Base-by-base conservation (phyloP, 1,284 basidiomycete species). In the Papiliotrema laurentii region DNA sequence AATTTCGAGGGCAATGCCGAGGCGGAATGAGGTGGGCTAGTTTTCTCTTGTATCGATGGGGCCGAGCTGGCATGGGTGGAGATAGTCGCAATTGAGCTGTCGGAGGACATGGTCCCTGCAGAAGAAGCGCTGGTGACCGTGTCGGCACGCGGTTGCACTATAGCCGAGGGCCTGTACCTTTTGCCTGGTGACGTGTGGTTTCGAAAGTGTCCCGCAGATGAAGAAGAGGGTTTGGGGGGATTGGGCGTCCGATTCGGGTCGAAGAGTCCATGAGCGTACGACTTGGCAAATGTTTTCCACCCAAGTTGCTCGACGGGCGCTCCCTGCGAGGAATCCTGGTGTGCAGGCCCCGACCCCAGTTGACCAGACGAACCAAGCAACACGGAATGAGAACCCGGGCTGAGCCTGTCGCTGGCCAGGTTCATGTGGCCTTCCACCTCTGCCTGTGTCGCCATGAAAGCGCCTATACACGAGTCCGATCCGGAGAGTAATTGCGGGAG, bases 231-330 rank as follows among this genome's bases (percentile, higher is more conserved):
- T 37, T 47, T 28, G 4, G 86, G 88, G 6, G 79, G 83, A 58
- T 80, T 80, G 1, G 88, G 88, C 0, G 82, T 85, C 47, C 79
- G 79, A 56, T 84, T 81, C 1, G 89, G 87, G 65, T 89, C 86
- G 84, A 89, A 92, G 52, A 82, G 78, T 11, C 88, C 88, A 25
- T 79, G 68, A 0, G 86, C 82, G 66, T 91, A 90, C 0, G 85
- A 83, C 34, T 78, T 73, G 50, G 87, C 80, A 68, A 90, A 90
- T 0, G 82, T 81, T 18, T 79, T 77, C 88, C 88, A 90, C 62
- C 48, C 51, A 26, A 59, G 49, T 39, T 50, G 46, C 34, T 49
- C 36, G 26, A 31, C 30, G 19, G 50, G 43, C 19, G 41, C 33
- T 6, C 21, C 14, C 16, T 16, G 21, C 34, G 34, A 35, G 16